Conservation (phyloP, 2,329 filamentous ascomycete species). For the Verticillium zaregamsianum region DNA sequence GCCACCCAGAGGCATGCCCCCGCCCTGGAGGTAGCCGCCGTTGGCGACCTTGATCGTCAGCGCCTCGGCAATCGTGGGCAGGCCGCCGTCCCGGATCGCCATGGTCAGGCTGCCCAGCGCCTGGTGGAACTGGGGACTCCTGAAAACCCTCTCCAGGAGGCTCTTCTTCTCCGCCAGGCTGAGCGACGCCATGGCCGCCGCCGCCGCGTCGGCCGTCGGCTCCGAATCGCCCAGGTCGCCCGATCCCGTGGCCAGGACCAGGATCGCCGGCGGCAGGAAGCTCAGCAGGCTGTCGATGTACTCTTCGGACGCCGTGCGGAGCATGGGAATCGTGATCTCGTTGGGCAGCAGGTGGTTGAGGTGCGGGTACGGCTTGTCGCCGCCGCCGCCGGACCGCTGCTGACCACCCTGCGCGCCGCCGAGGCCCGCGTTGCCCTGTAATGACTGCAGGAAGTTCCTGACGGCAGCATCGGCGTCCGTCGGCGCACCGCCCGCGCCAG, state of each 20-base stretch:
- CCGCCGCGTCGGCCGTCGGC: conserved; percentile 62
- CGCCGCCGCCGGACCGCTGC: conserved; percentile 21
- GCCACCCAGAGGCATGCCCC: conserved; percentile 80
- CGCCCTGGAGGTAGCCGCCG: conserved; percentile 74
- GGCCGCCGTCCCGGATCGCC: conserved; percentile 82
- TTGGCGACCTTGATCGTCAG: conserved; percentile 77
- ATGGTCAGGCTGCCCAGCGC: conserved; percentile 80
- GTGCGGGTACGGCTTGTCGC: conserved; percentile 69
- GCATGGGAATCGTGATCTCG: conserved; percentile 70
- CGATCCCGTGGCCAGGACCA: conserved; percentile 68
- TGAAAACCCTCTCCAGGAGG: conserved; percentile 75
- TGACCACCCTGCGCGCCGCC: conserved; percentile 27
- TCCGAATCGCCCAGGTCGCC: conserved; percentile 57
- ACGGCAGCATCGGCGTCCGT: conserved; percentile 73
- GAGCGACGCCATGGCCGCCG: conserved; percentile 70
- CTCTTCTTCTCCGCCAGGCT: conserved; percentile 72
- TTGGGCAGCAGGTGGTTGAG: conserved; percentile 82
- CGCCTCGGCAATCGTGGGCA: conserved; percentile 86
- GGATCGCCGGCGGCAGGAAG: conserved; percentile 73
- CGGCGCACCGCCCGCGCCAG: not conserved
- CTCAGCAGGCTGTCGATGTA: conserved; percentile 71
- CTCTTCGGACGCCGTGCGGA: conserved; percentile 60
- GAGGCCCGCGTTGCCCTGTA: conserved; percentile 53
- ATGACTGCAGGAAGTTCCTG: conserved; percentile 82
- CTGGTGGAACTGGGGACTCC: conserved; percentile 88